Evolutionary conservation across 345 rosid genomes (phyloP).

Genomic region (Schrenkiella parvula): DNA sequence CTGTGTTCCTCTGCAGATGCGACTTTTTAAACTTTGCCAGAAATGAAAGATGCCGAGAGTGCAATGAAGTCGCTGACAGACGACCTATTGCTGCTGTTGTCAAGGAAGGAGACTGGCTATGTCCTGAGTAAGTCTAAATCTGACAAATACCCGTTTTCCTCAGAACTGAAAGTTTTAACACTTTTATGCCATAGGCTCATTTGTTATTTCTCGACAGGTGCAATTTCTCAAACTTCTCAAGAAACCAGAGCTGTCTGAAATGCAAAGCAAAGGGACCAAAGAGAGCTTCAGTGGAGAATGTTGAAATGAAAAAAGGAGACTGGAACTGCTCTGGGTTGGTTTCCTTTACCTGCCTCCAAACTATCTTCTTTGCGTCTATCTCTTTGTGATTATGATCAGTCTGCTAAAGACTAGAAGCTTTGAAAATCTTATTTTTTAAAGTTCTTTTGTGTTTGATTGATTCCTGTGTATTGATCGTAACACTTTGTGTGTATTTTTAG

Average conservation of each 20-base stretch:
- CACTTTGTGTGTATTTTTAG: conserved; percentile 37
- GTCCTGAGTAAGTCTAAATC: conserved; percentile 52
- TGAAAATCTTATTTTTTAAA: background rate
- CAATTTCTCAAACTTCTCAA: conserved; percentile 58
- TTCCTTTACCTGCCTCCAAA: background rate
- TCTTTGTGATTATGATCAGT: background rate
- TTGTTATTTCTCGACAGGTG: conserved; percentile 42
- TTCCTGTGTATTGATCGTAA: background rate
- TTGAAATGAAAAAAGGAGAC: conserved; percentile 77
- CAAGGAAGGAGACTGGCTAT: conserved; percentile 84
- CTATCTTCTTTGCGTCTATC: background rate
- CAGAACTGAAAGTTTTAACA: background rate
- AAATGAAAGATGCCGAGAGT: conserved; percentile 57
- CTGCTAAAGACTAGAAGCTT: background rate
- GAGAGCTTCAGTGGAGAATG: conserved; percentile 27
- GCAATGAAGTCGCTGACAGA: conserved; percentile 56
- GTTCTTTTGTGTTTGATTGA: background rate
- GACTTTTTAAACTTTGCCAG: conserved; percentile 65
- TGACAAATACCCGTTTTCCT: background rate
- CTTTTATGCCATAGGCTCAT: background rate
- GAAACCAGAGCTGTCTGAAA: conserved; percentile 55
- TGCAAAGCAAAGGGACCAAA: conserved; percentile 66
- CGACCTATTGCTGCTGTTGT: conserved; percentile 33
- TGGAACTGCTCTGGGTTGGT: conserved; percentile 73
- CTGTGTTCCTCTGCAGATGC: conserved; percentile 44